Conservation (phyloP, 2,329 filamentous ascomycete species). For the Trichoderma lentiforme region DNA sequence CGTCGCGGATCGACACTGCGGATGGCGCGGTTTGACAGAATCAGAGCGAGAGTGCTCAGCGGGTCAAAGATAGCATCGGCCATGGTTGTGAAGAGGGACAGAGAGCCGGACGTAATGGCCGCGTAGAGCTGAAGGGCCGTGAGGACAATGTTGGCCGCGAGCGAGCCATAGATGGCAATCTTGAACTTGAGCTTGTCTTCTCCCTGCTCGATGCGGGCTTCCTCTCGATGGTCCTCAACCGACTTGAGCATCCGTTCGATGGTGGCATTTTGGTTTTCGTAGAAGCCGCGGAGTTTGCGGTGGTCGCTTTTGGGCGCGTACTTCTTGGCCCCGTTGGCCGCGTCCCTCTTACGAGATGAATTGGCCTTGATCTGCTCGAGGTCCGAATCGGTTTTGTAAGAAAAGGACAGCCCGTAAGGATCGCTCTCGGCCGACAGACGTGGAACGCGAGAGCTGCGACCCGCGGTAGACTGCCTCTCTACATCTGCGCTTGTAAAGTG, state of each 20-base stretch:
- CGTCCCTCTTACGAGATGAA: slow-evolving; percentile 70
- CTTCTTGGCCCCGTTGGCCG: slow-evolving; percentile 25
- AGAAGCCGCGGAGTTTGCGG: slow-evolving; percentile 72
- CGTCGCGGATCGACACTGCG: slow-evolving; percentile 79
- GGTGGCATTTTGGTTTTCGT: slow-evolving; percentile 86
- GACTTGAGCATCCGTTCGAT: slow-evolving; percentile 90
- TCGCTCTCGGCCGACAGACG: slow-evolving; percentile 65
- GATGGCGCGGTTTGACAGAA: slow-evolving; percentile 83
- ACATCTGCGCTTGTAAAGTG: slow-evolving; percentile 42
- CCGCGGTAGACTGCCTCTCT: slow-evolving; percentile 44
- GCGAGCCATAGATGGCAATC: slow-evolving; percentile 64
- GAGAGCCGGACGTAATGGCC: slow-evolving; percentile 79
- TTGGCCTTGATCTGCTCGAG: slow-evolving; percentile 77
- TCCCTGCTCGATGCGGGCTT: slow-evolving; percentile 74
- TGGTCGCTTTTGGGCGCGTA: slow-evolving; percentile 34
- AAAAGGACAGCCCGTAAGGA: slow-evolving; percentile 73
- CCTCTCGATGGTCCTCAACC: slow-evolving; percentile 83
- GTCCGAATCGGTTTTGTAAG: slow-evolving; percentile 74
- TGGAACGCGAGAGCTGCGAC: slow-evolving; percentile 46
- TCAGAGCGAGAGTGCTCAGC: slow-evolving; percentile 80
- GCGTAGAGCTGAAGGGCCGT: slow-evolving; percentile 83
- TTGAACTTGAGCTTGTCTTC: slow-evolving; percentile 77
- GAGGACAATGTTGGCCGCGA: slow-evolving; percentile 77
- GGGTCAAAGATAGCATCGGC: slow-evolving; percentile 94
- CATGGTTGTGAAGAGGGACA: slow-evolving; percentile 97